Evolutionary conservation across 768 basidiomycete species (phyloP), one percentile per base, ranked within the genome.

Genomic region (Naematelia encephala): DNA sequence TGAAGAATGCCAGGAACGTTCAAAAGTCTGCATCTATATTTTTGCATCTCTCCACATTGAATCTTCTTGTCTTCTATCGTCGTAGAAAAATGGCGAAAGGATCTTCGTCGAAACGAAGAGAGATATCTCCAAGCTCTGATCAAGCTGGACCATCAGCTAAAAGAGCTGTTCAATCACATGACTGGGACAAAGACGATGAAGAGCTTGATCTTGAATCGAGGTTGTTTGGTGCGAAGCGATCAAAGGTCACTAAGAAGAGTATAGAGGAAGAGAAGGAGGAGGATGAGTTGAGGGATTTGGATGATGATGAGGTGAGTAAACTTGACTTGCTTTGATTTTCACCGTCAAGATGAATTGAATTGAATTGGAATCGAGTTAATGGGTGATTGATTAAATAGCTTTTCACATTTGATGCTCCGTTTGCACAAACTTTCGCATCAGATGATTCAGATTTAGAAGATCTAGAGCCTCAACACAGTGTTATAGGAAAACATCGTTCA

Each of bases 371-470:
- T 51, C 21, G 8, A 28, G 2, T 0, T 11, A 26, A n/a, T 13
- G 1, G 22, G 27, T 4, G 23, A 19, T 26, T 58, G 54, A 55
- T 57, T 19, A 8, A 21, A 3, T 46, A 71, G 71, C 62, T 76
- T 21, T 76, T 74, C 63, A 72, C 61, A 2, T 56, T 76, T 19
- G 75, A 77, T 58, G 73, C 67, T 10, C 67, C 68, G 26, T 4
- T 74, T 1, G 57, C 67, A 0, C 80, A 78, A 28, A 78, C 78
- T 51, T 84, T 85, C 66, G 82, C 78, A 27, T 76, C 73, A 28
- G 90, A 88, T 14, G 84, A 85, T 51, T 80, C 81, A 14, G 62
- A 56, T 51, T 43, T 52, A 28, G 62, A 61, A 27, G 51, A 28
- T n/a, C 53, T 50, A 13, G 66, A 68, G 3, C 50, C 56, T 12